Evolutionary conservation across 768 basidiomycete genomes (phyloP).

Genomic region (Macrolepiota fuliginosa): DNA sequence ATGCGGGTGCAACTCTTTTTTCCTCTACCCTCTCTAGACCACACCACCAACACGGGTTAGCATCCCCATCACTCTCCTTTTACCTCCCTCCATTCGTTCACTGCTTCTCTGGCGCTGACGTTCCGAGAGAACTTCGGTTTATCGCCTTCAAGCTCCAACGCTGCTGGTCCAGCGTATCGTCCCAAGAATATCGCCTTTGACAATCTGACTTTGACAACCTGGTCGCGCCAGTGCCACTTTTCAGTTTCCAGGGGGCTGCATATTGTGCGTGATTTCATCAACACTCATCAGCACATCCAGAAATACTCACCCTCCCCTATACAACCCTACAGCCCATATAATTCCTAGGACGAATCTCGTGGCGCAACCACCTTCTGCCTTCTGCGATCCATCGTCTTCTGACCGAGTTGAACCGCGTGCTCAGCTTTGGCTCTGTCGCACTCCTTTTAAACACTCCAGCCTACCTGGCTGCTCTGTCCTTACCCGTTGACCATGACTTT

Average conservation of each 20-base stretch:
- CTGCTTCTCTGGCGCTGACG: not conserved
- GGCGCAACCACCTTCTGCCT: conserved; percentile 1
- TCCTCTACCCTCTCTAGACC: not conserved
- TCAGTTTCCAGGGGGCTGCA: not conserved
- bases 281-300: not conserved
- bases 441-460: conserved; percentile 16
- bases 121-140: not conserved
- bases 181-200: not conserved
- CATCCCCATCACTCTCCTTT: not conserved
- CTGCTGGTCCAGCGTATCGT: conserved; percentile 5
- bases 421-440: conserved; percentile 12
- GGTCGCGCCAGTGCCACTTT: not conserved
- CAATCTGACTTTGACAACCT: conserved; percentile 5
- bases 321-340: not conserved
- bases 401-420: not conserved
- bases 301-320: conserved; percentile 1
- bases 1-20: not conserved
- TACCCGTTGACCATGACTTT: conserved; percentile 14
- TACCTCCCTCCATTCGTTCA: not conserved
- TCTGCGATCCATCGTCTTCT: conserved; percentile 1
- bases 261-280: not conserved
- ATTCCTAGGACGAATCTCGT: conserved; percentile 1
- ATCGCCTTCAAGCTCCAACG: not conserved
- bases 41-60: not conserved
- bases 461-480: conserved; percentile 14